Evolutionary conservation across 345 rosid genomes (phyloP), one percentile per base, ranked within the genome.

Genomic region (Linum tenue): DNA sequence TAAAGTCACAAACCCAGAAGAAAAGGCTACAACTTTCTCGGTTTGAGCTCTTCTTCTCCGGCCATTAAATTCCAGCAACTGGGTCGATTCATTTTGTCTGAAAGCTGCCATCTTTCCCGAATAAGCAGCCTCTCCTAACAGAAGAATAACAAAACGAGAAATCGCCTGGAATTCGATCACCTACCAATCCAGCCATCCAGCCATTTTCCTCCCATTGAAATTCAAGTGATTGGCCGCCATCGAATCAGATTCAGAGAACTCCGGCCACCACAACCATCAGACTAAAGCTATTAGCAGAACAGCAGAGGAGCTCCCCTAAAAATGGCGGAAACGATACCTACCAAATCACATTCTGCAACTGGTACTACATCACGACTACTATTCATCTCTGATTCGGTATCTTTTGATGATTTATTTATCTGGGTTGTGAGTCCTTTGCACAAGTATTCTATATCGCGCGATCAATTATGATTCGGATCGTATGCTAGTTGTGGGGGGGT

Each of bases 81-180:
- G n/a, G n/a, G n/a, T n/a, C n/a, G n/a, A n/a, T n/a, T n/a, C 35
- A 10, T 22, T 31, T 56, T 56, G 7, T 10, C 59, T 7, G 17
- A 56, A 31, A 56, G 59, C 59, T 56, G 15, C 3, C 15, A 7
- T 56, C 31, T 8, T 56, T 16, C 35, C n/a, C 1, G n/a, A n/a
- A n/a, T n/a, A n/a, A n/a, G n/a, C n/a, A n/a, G n/a, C n/a, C n/a
- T n/a, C n/a, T n/a, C n/a, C n/a, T n/a, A n/a, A n/a, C n/a, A n/a
- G n/a, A n/a, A n/a, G n/a, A n/a, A n/a, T n/a, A n/a, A n/a, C n/a
- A 31, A 31, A 62, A 87, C 87, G 98, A 92, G 89, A n/a, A n/a
- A n/a, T n/a, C n/a, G n/a, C n/a, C n/a, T 15, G 84, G 78, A 75
- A 81, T 70, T 78, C 91, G 84, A 86, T 81, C 31, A 22, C 31